A percentile compares a stretch with the other conserved stretches of the same genome.
Evolutionary conservation across 78 protist species (phyloP).

Genomic region (Capsaspora owczarzaki): DNA sequence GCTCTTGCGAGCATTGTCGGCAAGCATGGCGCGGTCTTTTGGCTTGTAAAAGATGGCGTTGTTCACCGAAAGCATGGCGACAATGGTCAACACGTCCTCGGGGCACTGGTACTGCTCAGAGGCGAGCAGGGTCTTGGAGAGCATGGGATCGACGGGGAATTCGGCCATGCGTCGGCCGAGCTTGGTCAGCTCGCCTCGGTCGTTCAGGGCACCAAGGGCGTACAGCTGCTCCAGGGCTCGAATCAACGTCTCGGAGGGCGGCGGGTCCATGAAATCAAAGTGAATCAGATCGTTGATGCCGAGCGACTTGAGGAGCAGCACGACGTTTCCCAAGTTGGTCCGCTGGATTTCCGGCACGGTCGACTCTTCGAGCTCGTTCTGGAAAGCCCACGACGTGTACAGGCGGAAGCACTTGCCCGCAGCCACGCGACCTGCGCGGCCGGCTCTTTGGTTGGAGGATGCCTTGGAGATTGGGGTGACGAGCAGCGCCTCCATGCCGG

Average conservation of each 20-base stretch:
- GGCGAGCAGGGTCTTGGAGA: constrained; percentile 73
- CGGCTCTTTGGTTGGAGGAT: constrained; percentile 87
- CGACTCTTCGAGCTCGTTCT: constrained; percentile 75
- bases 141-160: constrained; percentile 93
- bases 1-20: constrained; percentile 15
- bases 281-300: constrained; percentile 93
- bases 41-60: constrained; percentile 83
- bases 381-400: constrained; percentile 89
- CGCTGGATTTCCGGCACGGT: constrained; percentile 98
- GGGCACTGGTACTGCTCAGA: constrained; percentile 59
- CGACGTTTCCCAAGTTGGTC: constrained; percentile 91
- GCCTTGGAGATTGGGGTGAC: constrained; percentile 85
- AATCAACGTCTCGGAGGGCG: constrained; percentile 96
- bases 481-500: constrained; percentile 91
- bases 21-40: constrained; percentile 53
- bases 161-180: constrained; percentile 96
- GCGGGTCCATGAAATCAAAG: constrained; percentile 99
- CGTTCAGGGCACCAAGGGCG: constrained; percentile 92
- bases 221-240: constrained; percentile 75
- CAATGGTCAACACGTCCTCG: constrained; percentile 59
- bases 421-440: constrained; percentile 93
- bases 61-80: constrained; percentile 86
- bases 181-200: constrained; percentile 91
- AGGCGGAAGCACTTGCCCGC: constrained; percentile 92
- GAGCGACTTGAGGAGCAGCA: constrained; percentile 80